Percentiles rank a stretch among this genome's conserved stretches.
phyloP scores from a whole-genome alignment of 1,139 yeast genomes.

The Wickerhamomyces sp. region DNA sequence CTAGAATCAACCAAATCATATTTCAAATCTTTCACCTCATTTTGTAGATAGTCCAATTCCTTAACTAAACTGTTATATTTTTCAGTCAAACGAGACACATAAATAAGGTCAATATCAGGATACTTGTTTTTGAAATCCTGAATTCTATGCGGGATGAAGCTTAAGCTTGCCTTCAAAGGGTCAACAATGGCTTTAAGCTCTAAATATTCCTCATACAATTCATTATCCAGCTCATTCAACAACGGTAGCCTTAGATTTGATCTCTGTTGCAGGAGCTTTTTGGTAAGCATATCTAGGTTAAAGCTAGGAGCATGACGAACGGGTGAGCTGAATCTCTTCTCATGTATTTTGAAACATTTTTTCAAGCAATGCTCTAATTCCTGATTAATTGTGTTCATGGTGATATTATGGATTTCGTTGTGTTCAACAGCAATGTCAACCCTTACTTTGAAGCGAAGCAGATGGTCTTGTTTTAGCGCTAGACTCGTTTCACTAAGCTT shows the following conservation, averaged over 20 bases:
- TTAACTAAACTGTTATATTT: conserved; percentile 37
- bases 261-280: conserved; percentile 34
- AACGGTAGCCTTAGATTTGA: conserved; percentile 31
- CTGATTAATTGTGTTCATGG: conserved; percentile 44
- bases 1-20: conserved; percentile 44
- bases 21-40: conserved; percentile 37
- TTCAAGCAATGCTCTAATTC: conserved; percentile 48
- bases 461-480: conserved; percentile 31
- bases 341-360: conserved; percentile 35
- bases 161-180: conserved; percentile 57
- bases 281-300: conserved; percentile 37
- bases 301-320: conserved; percentile 36
- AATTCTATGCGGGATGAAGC: conserved; percentile 51
- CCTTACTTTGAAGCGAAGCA: conserved; percentile 35
- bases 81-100: conserved; percentile 33
- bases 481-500: conserved; percentile 22
- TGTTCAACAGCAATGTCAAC: conserved; percentile 54
- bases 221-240: conserved; percentile 33
- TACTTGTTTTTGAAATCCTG: conserved; percentile 31
- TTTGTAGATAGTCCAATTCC: conserved; percentile 37
- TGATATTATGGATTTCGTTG: conserved; percentile 49
- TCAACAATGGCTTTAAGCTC: conserved; percentile 31
- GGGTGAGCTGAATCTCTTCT: conserved; percentile 39
- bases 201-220: conserved; percentile 33
- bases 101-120: conserved; percentile 30